Conservation (phyloP, 495 filamentous ascomycete genomes). For the Aspergillus campestris region DNA sequence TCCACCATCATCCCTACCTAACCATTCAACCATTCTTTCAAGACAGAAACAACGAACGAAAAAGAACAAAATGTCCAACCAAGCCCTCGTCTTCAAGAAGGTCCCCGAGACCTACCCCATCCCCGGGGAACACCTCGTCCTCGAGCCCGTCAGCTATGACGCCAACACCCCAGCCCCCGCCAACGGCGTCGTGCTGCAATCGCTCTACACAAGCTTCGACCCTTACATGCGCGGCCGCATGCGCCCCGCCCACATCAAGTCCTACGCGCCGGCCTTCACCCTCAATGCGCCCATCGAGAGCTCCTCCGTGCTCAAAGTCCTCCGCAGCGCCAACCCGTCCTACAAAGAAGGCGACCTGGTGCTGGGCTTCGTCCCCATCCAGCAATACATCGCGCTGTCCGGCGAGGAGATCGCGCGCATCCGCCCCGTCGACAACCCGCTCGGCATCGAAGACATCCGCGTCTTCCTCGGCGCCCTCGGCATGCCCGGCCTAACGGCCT, state of each 20-base stretch:
- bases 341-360: slow-evolving; percentile 63
- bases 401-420: slow-evolving; percentile 24
- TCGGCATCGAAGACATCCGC: slow-evolving; percentile 37
- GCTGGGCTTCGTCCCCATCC: slow-evolving; percentile 48
- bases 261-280: slow-evolving; percentile 52
- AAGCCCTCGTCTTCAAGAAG: slow-evolving; percentile 70
- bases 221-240: slow-evolving; percentile 77
- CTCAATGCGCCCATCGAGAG: slow-evolving; percentile 52
- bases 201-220: slow-evolving; percentile 75
- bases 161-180: slow-evolving; percentile 51
- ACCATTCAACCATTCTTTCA: no score
- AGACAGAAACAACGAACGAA: no score
- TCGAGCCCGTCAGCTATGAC: slow-evolving; percentile 63
- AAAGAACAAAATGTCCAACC: slow-evolving; percentile 47
- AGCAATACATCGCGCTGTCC: slow-evolving; percentile 46
- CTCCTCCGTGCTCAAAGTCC: slow-evolving; percentile 48
- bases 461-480: slow-evolving; percentile 65
- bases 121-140: slow-evolving; percentile 60
- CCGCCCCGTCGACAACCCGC: slow-evolving; percentile 34
- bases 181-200: slow-evolving; percentile 63
- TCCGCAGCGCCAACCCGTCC: slow-evolving; percentile 53
- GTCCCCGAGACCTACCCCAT: slow-evolving; percentile 62
- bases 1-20: no score
- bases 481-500: slow-evolving; percentile 84
- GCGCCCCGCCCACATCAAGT: slow-evolving; percentile 44